Percentiles rank a stretch among this genome's conserved stretches.
Evolutionary conservation across 768 basidiomycete genomes (phyloP).

Genomic region (Leccinum obscurum): DNA sequence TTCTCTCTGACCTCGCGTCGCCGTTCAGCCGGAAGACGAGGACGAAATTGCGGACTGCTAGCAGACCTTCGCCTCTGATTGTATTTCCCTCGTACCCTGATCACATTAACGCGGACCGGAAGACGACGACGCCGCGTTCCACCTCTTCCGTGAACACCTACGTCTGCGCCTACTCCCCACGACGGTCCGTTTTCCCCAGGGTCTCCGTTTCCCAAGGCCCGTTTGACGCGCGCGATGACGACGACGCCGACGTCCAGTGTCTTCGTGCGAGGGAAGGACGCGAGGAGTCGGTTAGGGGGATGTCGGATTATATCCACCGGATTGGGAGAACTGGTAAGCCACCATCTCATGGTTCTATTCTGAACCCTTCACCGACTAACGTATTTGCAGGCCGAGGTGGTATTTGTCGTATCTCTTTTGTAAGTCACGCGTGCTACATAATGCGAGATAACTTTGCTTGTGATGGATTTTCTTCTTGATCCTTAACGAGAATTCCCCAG

Average conservation of each 20-base stretch:
- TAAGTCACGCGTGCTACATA: too few species aligned
- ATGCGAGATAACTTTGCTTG: too few species aligned
- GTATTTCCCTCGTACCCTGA: slow-evolving; percentile 28
- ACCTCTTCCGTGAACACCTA: not conserved
- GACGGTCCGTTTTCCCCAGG: slow-evolving; percentile 5
- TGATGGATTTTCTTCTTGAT: too few species aligned
- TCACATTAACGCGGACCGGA: not conserved
- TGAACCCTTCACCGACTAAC: too few species aligned
- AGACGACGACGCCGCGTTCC: too few species aligned
- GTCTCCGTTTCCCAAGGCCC: slow-evolving; percentile 11
- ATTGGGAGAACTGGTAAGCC: too few species aligned
- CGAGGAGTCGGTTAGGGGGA: not conserved
- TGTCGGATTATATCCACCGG: too few species aligned
- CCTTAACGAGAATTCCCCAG: too few species aligned
- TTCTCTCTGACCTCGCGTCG: slow-evolving; percentile 22
- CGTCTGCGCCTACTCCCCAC: not conserved
- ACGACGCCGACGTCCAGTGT: not conserved
- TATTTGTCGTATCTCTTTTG: not conserved
- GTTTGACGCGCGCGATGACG: slow-evolving; percentile 1
- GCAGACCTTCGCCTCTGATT: slow-evolving; percentile 8
- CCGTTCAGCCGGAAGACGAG: slow-evolving; percentile 15
- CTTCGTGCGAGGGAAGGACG: not conserved
- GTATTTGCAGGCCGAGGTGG: too few species aligned
- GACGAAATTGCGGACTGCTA: slow-evolving; percentile 3
- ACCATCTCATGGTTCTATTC: too few species aligned